Percentiles rank a stretch among this genome's conserved stretches.
phyloP scores from a whole-genome alignment of 257 asterid genomes.

The Solanum medicagineum region DNA sequence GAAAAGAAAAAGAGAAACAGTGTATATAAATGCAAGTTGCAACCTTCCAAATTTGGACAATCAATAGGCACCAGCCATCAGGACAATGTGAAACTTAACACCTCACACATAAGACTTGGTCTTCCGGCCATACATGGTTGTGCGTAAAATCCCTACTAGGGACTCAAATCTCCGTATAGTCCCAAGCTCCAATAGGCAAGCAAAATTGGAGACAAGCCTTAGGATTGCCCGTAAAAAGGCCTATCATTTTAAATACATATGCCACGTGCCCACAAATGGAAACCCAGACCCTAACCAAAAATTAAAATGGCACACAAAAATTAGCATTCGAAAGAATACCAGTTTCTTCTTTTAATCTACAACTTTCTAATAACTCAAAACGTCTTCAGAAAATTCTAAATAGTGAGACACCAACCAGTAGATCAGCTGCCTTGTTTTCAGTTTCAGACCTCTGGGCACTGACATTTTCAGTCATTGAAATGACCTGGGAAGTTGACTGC shows the following conservation, averaged over 20 bases:
- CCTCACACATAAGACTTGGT: not conserved
- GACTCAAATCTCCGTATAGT: not conserved
- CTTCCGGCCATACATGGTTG: not conserved
- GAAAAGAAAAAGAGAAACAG: not conserved
- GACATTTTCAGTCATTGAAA: conserved; percentile 58
- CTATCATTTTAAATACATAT: not conserved
- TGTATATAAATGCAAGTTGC: not conserved
- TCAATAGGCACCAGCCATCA: not conserved
- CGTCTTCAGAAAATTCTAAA: not conserved
- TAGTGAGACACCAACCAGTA: conserved; percentile 30
- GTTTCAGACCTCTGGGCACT: conserved; percentile 48
- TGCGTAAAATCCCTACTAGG: not conserved
- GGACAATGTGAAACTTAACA: not conserved
- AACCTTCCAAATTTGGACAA: not conserved
- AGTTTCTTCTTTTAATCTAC: not conserved
- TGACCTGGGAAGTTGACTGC: conserved; percentile 54
- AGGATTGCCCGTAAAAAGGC: not conserved
- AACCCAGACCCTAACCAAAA: not conserved
- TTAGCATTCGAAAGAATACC: not conserved
- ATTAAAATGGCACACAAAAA: not conserved
- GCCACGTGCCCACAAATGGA: not conserved
- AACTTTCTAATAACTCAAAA: not conserved
- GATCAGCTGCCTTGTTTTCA: conserved; percentile 57
- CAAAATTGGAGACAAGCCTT: not conserved
- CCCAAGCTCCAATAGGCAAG: not conserved